Evolutionary conservation across 805 yeast species (phyloP).

Genomic region (Clavispora carvajalis): DNA sequence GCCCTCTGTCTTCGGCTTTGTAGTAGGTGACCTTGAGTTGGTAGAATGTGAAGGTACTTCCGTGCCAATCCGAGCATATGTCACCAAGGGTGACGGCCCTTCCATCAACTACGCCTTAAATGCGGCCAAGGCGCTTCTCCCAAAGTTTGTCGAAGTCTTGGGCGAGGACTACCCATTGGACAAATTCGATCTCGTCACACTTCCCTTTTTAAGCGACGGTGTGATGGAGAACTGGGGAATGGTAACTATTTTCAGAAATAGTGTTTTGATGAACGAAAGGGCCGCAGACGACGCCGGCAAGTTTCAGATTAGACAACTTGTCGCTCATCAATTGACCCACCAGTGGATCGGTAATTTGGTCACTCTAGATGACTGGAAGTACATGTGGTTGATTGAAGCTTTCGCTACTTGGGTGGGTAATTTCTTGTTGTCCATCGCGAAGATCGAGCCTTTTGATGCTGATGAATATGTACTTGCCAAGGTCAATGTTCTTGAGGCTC

Average conservation of each 20-base stretch:
- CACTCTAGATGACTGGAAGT: conserved; percentile 62
- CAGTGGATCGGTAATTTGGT: conserved; percentile 75
- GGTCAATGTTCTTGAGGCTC: conserved; percentile 19
- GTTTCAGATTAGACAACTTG: conserved; percentile 44
- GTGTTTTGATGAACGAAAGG: conserved; percentile 25
- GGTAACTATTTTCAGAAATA: conserved; percentile 54
- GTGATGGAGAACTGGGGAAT: conserved; percentile 81
- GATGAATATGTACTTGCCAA: conserved; percentile 11
- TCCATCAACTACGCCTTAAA: conserved; percentile 48
- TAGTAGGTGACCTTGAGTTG: conserved; percentile 60
- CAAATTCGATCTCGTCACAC: conserved; percentile 61
- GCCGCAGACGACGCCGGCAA: conserved; percentile 19
- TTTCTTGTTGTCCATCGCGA: conserved; percentile 26
- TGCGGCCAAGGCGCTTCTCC: conserved; percentile 43
- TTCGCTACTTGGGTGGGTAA: conserved; percentile 73
- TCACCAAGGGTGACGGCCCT: conserved; percentile 47
- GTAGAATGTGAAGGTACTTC: conserved; percentile 14
- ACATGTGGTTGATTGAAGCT: conserved; percentile 71
- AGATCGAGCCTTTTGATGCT: conserved; percentile 9
- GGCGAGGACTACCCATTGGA: conserved; percentile 48
- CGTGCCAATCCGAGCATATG: conserved; percentile 48
- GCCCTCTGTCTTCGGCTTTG: conserved; percentile 63
- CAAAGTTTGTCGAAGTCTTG: conserved; percentile 42
- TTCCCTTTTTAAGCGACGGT: conserved; percentile 70
- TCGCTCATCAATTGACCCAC: conserved; percentile 71